These are phyloP conservation scores for Lactifluus piperatus DNA, from an alignment of 768 basidiomycete genomes.

Conservation along the genomic window DNA sequence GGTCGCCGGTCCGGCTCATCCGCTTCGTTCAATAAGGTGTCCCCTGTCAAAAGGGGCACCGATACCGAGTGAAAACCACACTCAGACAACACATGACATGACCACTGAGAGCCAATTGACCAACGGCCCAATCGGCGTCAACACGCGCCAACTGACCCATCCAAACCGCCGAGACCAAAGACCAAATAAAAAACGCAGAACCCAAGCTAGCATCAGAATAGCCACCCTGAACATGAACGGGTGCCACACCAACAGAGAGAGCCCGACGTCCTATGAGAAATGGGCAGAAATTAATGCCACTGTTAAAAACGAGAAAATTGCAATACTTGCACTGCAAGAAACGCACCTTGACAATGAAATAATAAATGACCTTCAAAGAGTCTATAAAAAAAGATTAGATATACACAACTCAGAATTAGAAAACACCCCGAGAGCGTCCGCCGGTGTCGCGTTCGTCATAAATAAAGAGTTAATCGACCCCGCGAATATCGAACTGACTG, in stretches of 20 bases:
- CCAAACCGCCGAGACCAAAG: too few relatives aligned
- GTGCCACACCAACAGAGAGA: too few relatives aligned
- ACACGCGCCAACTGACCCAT: too few relatives aligned
- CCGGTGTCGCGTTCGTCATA: neutral
- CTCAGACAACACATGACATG: too few relatives aligned
- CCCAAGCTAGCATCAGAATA: neutral
- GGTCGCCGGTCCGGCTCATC: too few relatives aligned
- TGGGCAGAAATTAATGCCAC: neutral
- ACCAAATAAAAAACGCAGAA: too few relatives aligned
- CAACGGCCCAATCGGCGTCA: too few relatives aligned
- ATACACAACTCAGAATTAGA: accelerated
- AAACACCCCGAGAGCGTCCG: neutral
- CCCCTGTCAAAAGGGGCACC: too few relatives aligned
- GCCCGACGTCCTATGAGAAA: neutral
- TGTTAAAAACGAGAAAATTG: neutral
- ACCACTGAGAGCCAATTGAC: too few relatives aligned
- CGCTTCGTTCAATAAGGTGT: too few relatives aligned
- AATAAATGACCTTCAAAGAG: neutral
- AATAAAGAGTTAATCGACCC: neutral
- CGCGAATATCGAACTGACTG: too few relatives aligned
- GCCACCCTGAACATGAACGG: neutral
- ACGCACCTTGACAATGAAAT: neutral
- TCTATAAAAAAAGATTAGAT: neutral
- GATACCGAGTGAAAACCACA: too few relatives aligned
- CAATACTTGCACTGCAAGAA: neutral